Evolutionary conservation across 371 early-diverging fungal species (phyloP), one percentile per base, ranked within the genome.

Genomic region (Mucor piriformis): DNA sequence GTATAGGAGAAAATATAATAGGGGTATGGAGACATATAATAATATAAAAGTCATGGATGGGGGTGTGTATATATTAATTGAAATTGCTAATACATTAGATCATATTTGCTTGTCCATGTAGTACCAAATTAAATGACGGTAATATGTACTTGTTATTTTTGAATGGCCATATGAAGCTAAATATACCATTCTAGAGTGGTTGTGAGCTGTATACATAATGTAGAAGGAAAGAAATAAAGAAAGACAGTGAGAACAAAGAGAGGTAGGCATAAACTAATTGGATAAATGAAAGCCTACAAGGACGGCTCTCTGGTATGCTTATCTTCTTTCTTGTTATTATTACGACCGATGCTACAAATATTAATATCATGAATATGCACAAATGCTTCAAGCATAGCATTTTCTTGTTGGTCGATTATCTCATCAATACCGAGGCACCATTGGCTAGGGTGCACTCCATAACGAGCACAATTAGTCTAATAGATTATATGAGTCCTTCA

Each of bases 391-490:
- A 3, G 42, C 8, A 42, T 42, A 42, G 18, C 8, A 4, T 16
- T 18, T 10, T 42, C 42, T 42, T 42, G 42, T 10, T 42, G 42
- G 18, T 42, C 18, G 6, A 42, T 42, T 18, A 42, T 8, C 8
- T 42, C 42, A 42, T 42, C 42, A 10, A 42, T 42, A 42, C 42
- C 42, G 42, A 42, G 42, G 20, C 42, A 33, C 63, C 63, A 63
- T 20, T 63, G 58, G 20, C 58, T 50, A 24, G 63, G 63, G 15
- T 57, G 63, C 24, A 63, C 57, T 35, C 63, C 63, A 11, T 56
- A 35, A 16, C 63, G 27, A 35, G 64, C 44, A 48, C 58, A 57
- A 21, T 23, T n/a, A 32, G 44, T 16, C 64, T 63, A 38, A 37
- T 42, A 20, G 20, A 16, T 7, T 43, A 7, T 38, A 15, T 38